These are phyloP conservation scores for Penicillium sp. DNA, from an alignment of 2,329 filamentous ascomycete genomes.

Conservation along the genomic window DNA sequence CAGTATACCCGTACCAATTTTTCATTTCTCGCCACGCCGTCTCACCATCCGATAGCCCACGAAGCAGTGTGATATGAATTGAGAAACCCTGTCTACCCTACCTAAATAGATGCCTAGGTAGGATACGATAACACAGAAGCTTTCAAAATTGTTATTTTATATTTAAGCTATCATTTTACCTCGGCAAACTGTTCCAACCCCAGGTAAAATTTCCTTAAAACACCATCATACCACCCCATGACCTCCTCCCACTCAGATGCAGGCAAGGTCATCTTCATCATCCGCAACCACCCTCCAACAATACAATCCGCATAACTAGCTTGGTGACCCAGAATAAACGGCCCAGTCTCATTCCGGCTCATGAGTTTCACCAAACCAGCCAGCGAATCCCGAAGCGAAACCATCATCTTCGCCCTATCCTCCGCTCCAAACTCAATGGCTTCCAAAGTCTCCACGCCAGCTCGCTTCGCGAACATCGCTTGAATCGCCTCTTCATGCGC, in stretches of 20 bases:
- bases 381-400: conserved; percentile 45
- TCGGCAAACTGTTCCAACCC: conserved; percentile 41
- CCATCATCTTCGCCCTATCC: conserved; percentile 39
- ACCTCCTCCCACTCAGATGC: conserved; percentile 50
- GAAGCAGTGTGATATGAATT: background rate
- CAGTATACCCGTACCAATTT: background rate
- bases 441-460: conserved; percentile 44
- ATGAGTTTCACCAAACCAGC: conserved; percentile 47
- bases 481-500: conserved; percentile 46
- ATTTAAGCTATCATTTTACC: background rate
- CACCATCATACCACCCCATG: conserved; percentile 50
- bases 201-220: conserved; percentile 53
- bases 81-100: too few species aligned
- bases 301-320: conserved; percentile 58
- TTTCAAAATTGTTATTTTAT: too few species aligned
- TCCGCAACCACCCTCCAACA: conserved; percentile 57
- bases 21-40: background rate
- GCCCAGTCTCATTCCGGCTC: conserved; percentile 40
- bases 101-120: too few species aligned
- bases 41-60: background rate
- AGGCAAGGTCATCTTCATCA: conserved; percentile 45
- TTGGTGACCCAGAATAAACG: conserved; percentile 50
- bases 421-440: conserved; percentile 40
- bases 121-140: too few species aligned
- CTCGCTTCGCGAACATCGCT: conserved; percentile 52